These are phyloP conservation scores for Kuraishia ogatae DNA, from an alignment of 805 yeast genomes.

Conservation along the genomic window DNA sequence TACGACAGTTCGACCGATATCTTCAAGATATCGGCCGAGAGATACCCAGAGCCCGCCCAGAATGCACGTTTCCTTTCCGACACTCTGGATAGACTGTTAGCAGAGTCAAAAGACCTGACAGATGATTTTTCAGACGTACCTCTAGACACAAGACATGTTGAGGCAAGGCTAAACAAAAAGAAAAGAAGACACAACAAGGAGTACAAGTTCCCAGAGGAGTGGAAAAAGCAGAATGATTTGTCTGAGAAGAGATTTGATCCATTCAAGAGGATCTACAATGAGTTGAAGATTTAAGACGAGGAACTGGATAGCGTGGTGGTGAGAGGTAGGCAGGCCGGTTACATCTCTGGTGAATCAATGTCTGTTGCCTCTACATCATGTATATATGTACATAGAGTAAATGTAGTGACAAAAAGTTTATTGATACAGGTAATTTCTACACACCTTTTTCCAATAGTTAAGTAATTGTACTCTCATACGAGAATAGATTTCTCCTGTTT, in stretches of 20 bases:
- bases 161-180: conserved; percentile 30
- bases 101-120: conserved; percentile 52
- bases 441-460: too few species aligned
- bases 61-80: conserved; percentile 70
- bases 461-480: too few species aligned
- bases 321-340: neutral
- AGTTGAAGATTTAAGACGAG: neutral
- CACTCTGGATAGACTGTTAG: conserved; percentile 49
- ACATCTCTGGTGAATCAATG: too few species aligned
- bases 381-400: neutral
- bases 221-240: conserved; percentile 48
- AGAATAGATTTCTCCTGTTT: too few species aligned
- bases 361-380: neutral
- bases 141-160: conserved; percentile 64
- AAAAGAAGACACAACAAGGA: conserved; percentile 30
- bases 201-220: conserved; percentile 61
- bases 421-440: neutral
- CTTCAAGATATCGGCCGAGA: conserved; percentile 57
- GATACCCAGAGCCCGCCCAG: conserved; percentile 72
- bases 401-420: neutral
- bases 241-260: neutral
- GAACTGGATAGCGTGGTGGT: neutral
- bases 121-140: conserved; percentile 74
- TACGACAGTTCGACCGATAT: conserved; percentile 53
- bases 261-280: neutral